Conservation (phyloP, 495 filamentous ascomycete genomes). For the Neurospora discreta region DNA sequence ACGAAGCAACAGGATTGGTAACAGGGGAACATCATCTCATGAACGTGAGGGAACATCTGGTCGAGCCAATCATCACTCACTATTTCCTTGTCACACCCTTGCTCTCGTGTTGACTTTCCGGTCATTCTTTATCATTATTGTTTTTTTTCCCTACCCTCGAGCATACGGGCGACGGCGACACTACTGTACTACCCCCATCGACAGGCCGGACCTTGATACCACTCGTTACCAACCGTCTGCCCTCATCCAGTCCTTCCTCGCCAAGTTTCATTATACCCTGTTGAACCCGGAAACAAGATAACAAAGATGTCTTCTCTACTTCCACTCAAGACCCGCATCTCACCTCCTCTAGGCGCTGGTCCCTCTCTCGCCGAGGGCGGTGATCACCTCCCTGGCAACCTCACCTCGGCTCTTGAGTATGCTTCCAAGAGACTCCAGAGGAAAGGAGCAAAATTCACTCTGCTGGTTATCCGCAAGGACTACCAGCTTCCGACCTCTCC, state of each 20-base stretch:
- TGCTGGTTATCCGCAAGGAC: constrained; percentile 39
- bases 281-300: background rate
- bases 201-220: background rate
- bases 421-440: constrained; percentile 37
- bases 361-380: constrained; percentile 33
- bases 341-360: constrained; percentile 44
- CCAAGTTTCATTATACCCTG: background rate
- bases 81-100: background rate
- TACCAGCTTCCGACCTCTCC: constrained; percentile 31
- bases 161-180: background rate
- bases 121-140: background rate
- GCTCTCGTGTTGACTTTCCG: background rate
- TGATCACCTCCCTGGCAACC: constrained; percentile 32
- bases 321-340: constrained; percentile 38
- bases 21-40: background rate
- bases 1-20: background rate
- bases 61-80: background rate
- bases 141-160: background rate
- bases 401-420: constrained; percentile 38
- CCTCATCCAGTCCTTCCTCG: background rate
- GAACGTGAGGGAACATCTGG: background rate
- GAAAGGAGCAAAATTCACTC: constrained; percentile 34
- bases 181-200: background rate
- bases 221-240: background rate
- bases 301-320: constrained; percentile 8